Conservation (phyloP, 176 grass and related monocot species). For the Melocanna baccifera region DNA sequence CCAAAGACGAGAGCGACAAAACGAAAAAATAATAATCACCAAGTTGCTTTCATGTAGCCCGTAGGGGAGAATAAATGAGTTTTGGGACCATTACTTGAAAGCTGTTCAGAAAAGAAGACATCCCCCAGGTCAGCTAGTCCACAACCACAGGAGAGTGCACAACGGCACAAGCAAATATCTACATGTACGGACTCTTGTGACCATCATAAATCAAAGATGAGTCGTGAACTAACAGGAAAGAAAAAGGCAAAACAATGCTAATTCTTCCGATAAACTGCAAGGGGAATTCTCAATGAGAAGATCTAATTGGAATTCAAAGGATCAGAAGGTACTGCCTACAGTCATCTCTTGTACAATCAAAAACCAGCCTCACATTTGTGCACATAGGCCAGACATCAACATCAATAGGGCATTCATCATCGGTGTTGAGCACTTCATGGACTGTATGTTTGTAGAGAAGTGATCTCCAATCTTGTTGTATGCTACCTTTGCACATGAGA, state of each 20-base stretch:
- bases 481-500: conserved; percentile 48
- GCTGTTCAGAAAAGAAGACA: conserved; percentile 24
- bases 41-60: conserved; percentile 35
- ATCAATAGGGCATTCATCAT: conserved; percentile 58
- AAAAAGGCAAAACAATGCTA: neutral
- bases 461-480: conserved; percentile 20
- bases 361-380: conserved; percentile 54
- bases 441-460: conserved; percentile 43
- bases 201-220: conserved; percentile 28
- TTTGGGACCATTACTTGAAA: conserved; percentile 17
- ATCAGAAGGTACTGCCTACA: conserved; percentile 57
- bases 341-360: conserved; percentile 76
- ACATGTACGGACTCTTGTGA: neutral
- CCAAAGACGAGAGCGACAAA: conserved; percentile 32
- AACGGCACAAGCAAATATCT: conserved; percentile 20
- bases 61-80: neutral
- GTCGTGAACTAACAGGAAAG: neutral
- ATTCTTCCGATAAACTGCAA: conserved; percentile 3
- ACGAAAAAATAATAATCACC: conserved; percentile 18
- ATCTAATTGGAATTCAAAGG: neutral
- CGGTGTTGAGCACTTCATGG: conserved; percentile 32
- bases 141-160: conserved; percentile 22
- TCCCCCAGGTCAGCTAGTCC: conserved; percentile 18
- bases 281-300: neutral
- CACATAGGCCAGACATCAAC: conserved; percentile 67